A percentile compares a stretch with the other conserved stretches of the same genome.
phyloP scores from a whole-genome alignment of 306 rosid genomes.

The Oxytropis ochrocephala region DNA sequence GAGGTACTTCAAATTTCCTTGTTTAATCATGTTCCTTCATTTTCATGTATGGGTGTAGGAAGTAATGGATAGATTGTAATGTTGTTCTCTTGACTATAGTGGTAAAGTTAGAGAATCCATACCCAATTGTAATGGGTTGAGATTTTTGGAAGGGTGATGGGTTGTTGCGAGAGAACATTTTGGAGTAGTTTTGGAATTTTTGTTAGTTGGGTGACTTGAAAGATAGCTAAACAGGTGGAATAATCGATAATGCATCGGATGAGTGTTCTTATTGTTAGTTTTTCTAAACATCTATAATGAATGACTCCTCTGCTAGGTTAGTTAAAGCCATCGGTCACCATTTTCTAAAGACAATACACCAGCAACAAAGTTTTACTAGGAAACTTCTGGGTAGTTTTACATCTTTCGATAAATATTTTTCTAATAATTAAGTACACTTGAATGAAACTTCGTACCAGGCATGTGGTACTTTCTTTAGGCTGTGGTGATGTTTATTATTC shows the following conservation, averaged over 20 bases:
- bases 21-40: neutral
- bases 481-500: too few relatives aligned
- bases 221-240: too few relatives aligned
- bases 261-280: neutral
- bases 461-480: too few relatives aligned
- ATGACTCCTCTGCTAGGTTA: neutral
- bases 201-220: too few relatives aligned
- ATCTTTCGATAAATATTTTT: neutral
- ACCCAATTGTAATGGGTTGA: neutral
- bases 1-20: conserved; percentile 51
- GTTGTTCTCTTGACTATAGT: neutral
- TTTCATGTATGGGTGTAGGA: neutral
- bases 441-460: too few relatives aligned
- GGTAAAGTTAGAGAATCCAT: too few relatives aligned
- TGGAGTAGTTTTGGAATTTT: too few relatives aligned
- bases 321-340: neutral
- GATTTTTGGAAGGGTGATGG: neutral
- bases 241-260: too few relatives aligned
- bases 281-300: neutral
- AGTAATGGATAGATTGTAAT: neutral
- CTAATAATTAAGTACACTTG: neutral
- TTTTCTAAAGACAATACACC: neutral
- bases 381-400: neutral
- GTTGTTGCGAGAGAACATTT: neutral
- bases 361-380: neutral